A percentile compares a stretch with the other conserved stretches of the same genome.
Conservation (phyloP, 176 grass and related monocot species). For the Dendrocalamus sinicus region DNA sequence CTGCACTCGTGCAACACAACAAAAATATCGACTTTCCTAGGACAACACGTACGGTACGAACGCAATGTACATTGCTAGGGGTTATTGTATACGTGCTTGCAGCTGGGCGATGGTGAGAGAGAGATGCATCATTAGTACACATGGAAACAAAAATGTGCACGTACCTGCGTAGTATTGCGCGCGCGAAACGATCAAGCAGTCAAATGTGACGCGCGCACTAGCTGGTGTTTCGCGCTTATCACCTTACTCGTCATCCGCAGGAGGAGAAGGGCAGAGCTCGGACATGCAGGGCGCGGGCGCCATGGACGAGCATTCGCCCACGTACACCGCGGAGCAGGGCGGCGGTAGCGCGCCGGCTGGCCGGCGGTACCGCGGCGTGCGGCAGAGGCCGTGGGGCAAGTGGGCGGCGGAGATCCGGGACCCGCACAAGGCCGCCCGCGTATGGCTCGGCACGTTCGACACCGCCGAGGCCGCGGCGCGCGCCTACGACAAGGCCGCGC, state of each 20-base stretch:
- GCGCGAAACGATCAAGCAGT: neutral
- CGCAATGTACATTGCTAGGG: neutral
- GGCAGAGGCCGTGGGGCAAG: slow-evolving; percentile 97
- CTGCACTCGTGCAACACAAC: slow-evolving; percentile 39
- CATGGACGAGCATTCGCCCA: slow-evolving; percentile 61
- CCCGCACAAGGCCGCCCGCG: slow-evolving; percentile 85
- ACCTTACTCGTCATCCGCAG: neutral
- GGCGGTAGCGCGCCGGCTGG: neutral
- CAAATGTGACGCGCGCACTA: slow-evolving; percentile 13
- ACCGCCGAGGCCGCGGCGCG: slow-evolving; percentile 92
- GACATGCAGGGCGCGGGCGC: neutral
- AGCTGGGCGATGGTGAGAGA: neutral
- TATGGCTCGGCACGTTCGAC: slow-evolving; percentile 96
- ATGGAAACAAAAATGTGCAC: neutral
- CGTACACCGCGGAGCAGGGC: slow-evolving; percentile 18
- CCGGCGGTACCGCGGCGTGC: slow-evolving; percentile 80
- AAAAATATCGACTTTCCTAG: neutral
- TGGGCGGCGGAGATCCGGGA: slow-evolving; percentile 99
- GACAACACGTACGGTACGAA: neutral
- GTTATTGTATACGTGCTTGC: neutral
- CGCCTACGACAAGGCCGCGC: slow-evolving; percentile 91
- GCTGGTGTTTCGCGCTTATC: neutral
- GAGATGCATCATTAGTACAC: neutral
- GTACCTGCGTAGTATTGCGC: neutral
- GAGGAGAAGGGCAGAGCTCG: slow-evolving; percentile 9